A percentile compares a stretch with the other conserved stretches of the same genome.
These are phyloP conservation scores for Trichoderma sp. DNA, from an alignment of 2,329 filamentous ascomycete species.

Conservation along the genomic window DNA sequence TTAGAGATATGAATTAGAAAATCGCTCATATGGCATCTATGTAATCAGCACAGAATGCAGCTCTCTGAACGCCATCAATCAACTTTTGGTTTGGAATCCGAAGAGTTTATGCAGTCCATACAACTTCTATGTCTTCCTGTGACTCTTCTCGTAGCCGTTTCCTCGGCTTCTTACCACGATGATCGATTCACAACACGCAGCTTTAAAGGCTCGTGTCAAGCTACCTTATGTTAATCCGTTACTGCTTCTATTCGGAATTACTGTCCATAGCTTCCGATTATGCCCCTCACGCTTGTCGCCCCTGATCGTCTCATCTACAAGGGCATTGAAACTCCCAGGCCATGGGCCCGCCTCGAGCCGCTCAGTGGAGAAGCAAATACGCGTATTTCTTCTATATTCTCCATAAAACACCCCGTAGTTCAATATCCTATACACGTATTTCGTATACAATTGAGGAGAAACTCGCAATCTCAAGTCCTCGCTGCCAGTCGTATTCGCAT, in stretches of 20 bases:
- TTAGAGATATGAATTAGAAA: background rate
- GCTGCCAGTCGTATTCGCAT: conserved; percentile 2
- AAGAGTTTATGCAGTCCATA: background rate
- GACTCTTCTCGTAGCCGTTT: background rate
- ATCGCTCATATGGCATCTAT: background rate
- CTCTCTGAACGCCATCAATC: background rate
- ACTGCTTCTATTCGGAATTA: background rate
- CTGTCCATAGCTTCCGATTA: background rate
- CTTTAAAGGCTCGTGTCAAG: background rate
- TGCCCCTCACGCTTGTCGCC: background rate
- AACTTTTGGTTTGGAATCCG: background rate
- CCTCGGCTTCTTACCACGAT: background rate
- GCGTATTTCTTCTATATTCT: background rate
- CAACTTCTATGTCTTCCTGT: background rate
- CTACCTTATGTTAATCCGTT: background rate
- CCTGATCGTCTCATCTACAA: background rate
- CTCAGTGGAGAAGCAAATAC: background rate
- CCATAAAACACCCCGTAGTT: background rate
- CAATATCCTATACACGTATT: background rate
- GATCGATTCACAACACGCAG: background rate
- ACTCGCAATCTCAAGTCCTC: background rate
- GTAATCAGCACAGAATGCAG: background rate
- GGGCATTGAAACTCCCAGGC: background rate
- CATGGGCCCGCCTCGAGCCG: background rate
- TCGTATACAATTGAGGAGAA: background rate